These are phyloP conservation scores for Veloboletus limbatus DNA, from an alignment of 1,284 basidiomycete species.

Conservation along the genomic window DNA sequence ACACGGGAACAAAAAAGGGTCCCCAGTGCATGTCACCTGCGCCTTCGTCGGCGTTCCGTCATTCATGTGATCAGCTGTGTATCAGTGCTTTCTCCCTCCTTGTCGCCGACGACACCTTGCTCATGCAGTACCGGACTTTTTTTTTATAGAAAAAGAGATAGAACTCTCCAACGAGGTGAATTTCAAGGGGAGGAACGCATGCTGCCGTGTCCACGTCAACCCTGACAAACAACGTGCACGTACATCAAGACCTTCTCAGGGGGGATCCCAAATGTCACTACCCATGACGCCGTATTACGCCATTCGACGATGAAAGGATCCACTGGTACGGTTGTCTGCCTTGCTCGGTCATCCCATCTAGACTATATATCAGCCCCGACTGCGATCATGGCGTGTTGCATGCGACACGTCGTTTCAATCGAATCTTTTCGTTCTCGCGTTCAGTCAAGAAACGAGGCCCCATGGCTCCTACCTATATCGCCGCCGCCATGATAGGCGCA, in stretches of 20 bases:
- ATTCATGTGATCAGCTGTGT: neutral
- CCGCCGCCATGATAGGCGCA: neutral
- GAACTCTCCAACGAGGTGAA: too few relatives aligned
- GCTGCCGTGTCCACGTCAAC: too few relatives aligned
- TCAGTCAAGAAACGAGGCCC: neutral
- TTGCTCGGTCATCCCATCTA: neutral
- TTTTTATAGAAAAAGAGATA: too few relatives aligned
- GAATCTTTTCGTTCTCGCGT: neutral
- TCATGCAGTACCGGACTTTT: too few relatives aligned
- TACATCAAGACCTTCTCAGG: neutral
- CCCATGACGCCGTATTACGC: too few relatives aligned
- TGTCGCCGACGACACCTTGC: constrained; percentile 9
- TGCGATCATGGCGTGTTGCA: too few relatives aligned
- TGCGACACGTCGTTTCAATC: too few relatives aligned
- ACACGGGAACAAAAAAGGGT: neutral
- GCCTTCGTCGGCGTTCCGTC: constrained; percentile 10
- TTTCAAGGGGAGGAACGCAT: neutral
- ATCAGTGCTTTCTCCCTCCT: neutral
- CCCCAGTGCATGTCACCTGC: neutral
- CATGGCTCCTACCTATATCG: neutral
- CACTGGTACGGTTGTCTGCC: neutral
- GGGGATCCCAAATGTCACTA: too few relatives aligned
- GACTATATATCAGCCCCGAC: too few relatives aligned
- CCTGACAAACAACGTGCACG: too few relatives aligned
- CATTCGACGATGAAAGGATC: constrained; percentile 1